Evolutionary conservation across 352 stramenopile species (phyloP), one percentile per base, ranked within the genome.

Genomic region (Globisporangium uncinulatum): DNA sequence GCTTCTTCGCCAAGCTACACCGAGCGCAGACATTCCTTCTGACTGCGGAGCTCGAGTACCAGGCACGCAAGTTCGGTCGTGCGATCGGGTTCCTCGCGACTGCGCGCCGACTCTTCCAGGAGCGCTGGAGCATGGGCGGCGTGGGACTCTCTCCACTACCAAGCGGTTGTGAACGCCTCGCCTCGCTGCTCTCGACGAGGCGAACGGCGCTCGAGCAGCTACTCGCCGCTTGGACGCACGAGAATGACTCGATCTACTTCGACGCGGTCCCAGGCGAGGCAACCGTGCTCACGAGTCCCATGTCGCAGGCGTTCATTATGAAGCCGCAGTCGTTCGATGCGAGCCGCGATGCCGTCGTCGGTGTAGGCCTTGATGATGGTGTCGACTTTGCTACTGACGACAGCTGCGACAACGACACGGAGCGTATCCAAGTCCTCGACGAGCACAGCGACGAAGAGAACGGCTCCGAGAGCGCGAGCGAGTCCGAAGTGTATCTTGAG

Each of bases 181-280:
- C 20, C 10, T 32, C 34, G 1, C 17, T 63, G 2, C 21, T 76
- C 0, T n/a, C 49, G 6, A 37, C 31, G 19, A 76, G 75, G 42
- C 56, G 62, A 2, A 14, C 42, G 1, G 39, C 15, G 2, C 31
- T 77, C 14, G 15, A 61, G 13, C 43, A 63, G 7, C 29, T 57
- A 2, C 42, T 58, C 0, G 49, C 24, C 0, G 6, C 20, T 0
- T 76, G 59, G 60, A 58, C 34, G 7, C 66, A 66, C 1, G 63
- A 74, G 21, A 78, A 76, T 52, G 67, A 66, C 34, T 59, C 51
- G 9, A 67, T 69, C 21, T 64, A 71, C 59, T 78, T 70, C 36
- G 66, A 69, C 6, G 49, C 39, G 5, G 53, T 78, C 13, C 69
- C 67, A 3, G 13, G 46, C 0, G 56, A 73, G 10, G 57, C 63